Evolutionary conservation across 2,329 filamentous ascomycete genomes (phyloP).

Genomic region (Xylariaceae sp.): DNA sequence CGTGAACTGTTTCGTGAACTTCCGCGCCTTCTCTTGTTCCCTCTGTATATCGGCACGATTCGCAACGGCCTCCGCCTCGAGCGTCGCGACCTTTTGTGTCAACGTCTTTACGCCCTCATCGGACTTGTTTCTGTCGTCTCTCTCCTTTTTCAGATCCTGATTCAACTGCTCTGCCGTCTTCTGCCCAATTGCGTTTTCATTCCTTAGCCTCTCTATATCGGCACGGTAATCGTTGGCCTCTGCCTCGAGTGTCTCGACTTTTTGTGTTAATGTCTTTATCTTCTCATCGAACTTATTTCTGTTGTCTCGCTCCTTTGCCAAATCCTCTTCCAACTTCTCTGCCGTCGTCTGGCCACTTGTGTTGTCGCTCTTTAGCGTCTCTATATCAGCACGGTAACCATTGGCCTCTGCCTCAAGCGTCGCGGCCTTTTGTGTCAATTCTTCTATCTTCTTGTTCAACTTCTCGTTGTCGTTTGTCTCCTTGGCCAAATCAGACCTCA

Average conservation of each 20-base stretch:
- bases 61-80: not conserved
- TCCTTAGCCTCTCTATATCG: not conserved
- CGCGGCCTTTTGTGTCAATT: conserved; percentile 5
- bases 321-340: not conserved
- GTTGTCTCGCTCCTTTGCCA: not conserved
- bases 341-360: not conserved
- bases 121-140: not conserved
- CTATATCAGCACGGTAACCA: not conserved
- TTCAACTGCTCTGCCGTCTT: not conserved
- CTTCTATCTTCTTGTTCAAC: not conserved
- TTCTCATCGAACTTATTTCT: not conserved
- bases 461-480: not conserved
- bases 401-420: not conserved
- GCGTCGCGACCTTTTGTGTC: not conserved
- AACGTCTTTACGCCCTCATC: not conserved
- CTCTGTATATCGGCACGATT: too few species aligned
- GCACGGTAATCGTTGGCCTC: not conserved
- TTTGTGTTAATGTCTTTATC: not conserved
- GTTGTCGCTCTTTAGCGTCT: too few species aligned
- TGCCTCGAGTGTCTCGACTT: not conserved
- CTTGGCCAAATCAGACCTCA: conserved; percentile 1
- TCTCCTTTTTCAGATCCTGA: not conserved
- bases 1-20: conserved; percentile 4
- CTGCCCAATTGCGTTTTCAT: not conserved
- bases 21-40: not conserved